Evolutionary conservation across 2,329 filamentous ascomycete species (phyloP), one percentile per base, ranked within the genome.

Genomic region (Pseudonectria buxi): DNA sequence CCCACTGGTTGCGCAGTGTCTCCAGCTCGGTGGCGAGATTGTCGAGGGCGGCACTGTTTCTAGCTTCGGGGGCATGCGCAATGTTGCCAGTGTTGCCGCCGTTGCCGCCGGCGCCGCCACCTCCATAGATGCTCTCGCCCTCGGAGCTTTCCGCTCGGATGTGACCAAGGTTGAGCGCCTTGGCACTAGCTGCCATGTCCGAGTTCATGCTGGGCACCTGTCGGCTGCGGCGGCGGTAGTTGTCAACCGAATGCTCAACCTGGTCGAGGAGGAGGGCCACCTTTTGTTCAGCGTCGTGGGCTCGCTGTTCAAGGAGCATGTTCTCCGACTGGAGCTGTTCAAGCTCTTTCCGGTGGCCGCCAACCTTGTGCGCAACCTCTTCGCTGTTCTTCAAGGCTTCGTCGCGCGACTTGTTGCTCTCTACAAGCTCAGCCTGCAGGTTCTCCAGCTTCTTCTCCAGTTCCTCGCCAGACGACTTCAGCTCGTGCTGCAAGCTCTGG

Each of bases 181-280:
- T 68, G 27, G 58, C 45, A 32, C 44, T 46, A 9, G 46, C 44
- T 12, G 47, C 46, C 29, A 55, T 44, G 11, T 68, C 77, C 30
- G 68, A 74, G 30, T 62, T 72, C 53, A 70, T 69, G 58, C 67
- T 76, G 41, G 61, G 64, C 31, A 61, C 60, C 45, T 78, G 74
- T 26, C 81, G 73, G 49, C 76, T 81, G 40, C 76, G 87, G 27
- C 92, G 84, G 36, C 92, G 84, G 62, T 96, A 96, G 58, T 86
- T 94, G 62, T 92, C 89, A 12, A 98, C 92, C 4, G 87, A 94
- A 27, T 81, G 79, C 61, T 94, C 90, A 26, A 98, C 89, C 56
- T 96, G 90, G 58, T 96, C 88, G 10, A 98, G 78, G 32, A 98
- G 78, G 53, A 95, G 76, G 24, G 86, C 86, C 14, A 98, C 92